phyloP scores from a whole-genome alignment of 495 filamentous ascomycete genomes.

The Tuber melanosporum region DNA sequence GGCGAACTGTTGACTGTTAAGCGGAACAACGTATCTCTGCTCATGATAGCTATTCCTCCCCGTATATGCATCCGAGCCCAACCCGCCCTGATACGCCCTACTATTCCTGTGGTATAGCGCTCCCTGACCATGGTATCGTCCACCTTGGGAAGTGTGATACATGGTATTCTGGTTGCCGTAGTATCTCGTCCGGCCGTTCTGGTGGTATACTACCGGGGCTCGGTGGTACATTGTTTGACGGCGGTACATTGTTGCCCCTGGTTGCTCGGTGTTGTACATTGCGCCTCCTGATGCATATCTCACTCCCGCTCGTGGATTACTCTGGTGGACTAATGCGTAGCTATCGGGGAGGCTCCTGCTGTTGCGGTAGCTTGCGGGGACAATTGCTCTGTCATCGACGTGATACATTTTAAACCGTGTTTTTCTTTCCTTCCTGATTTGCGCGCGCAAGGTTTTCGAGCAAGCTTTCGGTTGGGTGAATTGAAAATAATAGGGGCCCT shows the following conservation, averaged over 20 bases:
- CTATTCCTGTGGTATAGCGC: background rate
- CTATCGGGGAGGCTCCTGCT: background rate
- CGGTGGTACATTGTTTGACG: background rate
- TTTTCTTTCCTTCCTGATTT: background rate
- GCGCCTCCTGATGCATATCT: background rate
- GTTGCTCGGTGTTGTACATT: background rate
- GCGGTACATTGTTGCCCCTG: background rate
- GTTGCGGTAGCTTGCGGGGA: background rate
- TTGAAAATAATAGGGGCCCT: background rate
- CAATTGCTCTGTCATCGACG: background rate
- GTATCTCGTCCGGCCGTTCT: background rate
- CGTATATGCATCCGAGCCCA: background rate
- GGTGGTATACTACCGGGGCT: background rate
- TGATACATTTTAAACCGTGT: background rate
- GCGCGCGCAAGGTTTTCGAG: background rate
- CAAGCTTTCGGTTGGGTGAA: background rate
- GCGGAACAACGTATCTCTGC: background rate
- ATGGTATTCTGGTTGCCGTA: background rate
- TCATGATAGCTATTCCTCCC: background rate
- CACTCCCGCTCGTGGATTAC: background rate
- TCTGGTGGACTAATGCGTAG: constrained; percentile 1
- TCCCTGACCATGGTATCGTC: background rate
- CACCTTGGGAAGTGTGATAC: background rate
- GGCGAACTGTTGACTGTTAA: background rate
- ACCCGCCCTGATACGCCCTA: background rate